A percentile compares a stretch with the other conserved stretches of the same genome.
Conservation (phyloP, 78 protist species). For the Isochrysis galbana region DNA sequence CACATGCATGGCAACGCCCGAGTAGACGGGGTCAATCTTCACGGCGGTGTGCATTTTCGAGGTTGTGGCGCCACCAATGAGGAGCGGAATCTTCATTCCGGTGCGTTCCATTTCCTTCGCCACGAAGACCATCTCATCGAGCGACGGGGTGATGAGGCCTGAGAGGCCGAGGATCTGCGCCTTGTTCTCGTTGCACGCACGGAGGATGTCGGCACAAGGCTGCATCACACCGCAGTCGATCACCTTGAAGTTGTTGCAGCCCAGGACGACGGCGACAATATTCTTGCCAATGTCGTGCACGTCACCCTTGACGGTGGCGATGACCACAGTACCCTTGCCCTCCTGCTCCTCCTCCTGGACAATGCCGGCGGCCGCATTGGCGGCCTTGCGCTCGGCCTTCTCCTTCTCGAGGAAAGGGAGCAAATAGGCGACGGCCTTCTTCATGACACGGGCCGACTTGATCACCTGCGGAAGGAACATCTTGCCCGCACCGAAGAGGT, state of each 20-base stretch:
- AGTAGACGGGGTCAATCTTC: constrained; percentile 89
- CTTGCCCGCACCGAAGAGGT: constrained; percentile 97
- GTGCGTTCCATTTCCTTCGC: constrained; percentile 90
- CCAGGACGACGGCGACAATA: constrained; percentile 96
- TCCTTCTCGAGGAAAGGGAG: constrained; percentile 97
- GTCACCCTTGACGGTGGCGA: constrained; percentile 99
- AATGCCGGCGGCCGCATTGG: not conserved
- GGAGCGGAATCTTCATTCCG: constrained; percentile 84
- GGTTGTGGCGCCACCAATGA: constrained; percentile 99
- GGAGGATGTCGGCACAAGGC: constrained; percentile 83
- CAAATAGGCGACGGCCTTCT: constrained; percentile 93
- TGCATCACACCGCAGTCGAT: constrained; percentile 95
- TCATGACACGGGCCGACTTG: constrained; percentile 98
- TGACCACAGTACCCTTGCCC: constrained; percentile 65
- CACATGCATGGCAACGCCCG: constrained; percentile 82
- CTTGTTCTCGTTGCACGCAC: constrained; percentile 46
- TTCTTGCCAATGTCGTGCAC: constrained; percentile 99
- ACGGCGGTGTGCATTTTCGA: constrained; percentile 97
- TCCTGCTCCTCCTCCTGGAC: constrained; percentile 35
- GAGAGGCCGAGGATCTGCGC: constrained; percentile 94
- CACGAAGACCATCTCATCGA: constrained; percentile 95
- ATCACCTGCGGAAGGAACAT: constrained; percentile 96
- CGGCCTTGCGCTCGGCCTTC: constrained; percentile 44
- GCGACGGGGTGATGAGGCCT: constrained; percentile 98
- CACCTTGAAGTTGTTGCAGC: constrained; percentile 94